Evolutionary conservation across 768 basidiomycete genomes (phyloP), one percentile per base, ranked within the genome.

Genomic region (Kwoniella bestiolae): DNA sequence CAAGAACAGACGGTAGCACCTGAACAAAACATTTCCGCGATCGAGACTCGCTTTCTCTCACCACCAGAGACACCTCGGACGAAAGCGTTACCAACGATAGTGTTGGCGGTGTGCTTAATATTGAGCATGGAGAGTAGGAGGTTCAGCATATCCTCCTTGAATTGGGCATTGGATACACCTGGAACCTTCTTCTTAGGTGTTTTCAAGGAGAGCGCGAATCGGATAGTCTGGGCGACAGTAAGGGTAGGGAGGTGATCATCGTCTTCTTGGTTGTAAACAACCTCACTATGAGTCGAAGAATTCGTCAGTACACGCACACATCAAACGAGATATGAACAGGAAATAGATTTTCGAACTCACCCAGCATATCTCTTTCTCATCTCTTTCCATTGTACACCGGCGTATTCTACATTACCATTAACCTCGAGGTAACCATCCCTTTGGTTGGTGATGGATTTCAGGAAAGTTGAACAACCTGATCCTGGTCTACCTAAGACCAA

Each of bases 211-310:
- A 84, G 77, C 2, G 87, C 86, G 71, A 88, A 87, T 5, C 80
- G 82, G 31, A 96, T 83, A 0, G 82, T 83, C 63, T 83, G 79
- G 11, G 76, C 78, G 65, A 83, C 82, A 11, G 81, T 82, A 28
- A 95, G 84, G 9, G 89, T 90, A 5, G 92, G 90, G 70, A 93
- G 90, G 76, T 92, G 91, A 1, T 90, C 83, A 75, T 94, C 91
- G 71, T 92, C 91, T 82, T 91, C 91, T 0, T 90, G 90, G 67
- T 81, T 81, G 68, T 83, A 82, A 12, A 75, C 69, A 50, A 79
- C 79, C 70, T 80, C 79, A 56, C 79, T 75, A 44, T 6, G n/a
- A 38, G 45, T 53, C 32, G n/a, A 3, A 35, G n/a, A 18, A 2
- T 41, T 26, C 14, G 89, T 60, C 56, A 60, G 65, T 56, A 2